These are phyloP conservation scores for Xylaria polymorpha DNA, from an alignment of 2,329 filamentous ascomycete species.

Conservation along the genomic window DNA sequence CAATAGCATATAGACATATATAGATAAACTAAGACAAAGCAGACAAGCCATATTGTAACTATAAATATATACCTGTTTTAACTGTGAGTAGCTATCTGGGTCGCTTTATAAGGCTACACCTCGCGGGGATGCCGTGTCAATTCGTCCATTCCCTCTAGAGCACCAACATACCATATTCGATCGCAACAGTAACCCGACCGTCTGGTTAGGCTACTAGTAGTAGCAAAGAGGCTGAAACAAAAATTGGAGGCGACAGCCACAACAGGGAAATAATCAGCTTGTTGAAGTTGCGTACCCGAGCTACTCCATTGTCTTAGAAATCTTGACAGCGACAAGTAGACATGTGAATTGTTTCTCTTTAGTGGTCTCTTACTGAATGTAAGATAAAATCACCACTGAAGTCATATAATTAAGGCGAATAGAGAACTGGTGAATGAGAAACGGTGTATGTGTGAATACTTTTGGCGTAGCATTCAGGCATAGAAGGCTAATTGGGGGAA, in stretches of 20 bases:
- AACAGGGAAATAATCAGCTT: neutral
- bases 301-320: no score
- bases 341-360: neutral
- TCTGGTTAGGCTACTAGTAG: neutral
- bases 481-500: neutral
- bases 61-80: neutral
- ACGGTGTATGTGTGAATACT: neutral
- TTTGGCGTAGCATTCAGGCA: neutral
- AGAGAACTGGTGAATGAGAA: neutral
- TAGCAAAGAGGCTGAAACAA: neutral
- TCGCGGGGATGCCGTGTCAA: neutral
- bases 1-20: neutral
- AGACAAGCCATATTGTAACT: neutral
- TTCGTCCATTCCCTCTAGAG: neutral
- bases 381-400: neutral
- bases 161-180: neutral
- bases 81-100: neutral
- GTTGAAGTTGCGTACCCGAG: no score
- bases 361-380: neutral
- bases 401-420: no score
- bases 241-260: neutral
- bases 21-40: neutral
- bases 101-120: neutral
- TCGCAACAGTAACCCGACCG: neutral
- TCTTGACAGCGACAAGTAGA: no score